Evolutionary conservation across 257 asterid genomes (phyloP).

Genomic region (Knoxia roxburghii): DNA sequence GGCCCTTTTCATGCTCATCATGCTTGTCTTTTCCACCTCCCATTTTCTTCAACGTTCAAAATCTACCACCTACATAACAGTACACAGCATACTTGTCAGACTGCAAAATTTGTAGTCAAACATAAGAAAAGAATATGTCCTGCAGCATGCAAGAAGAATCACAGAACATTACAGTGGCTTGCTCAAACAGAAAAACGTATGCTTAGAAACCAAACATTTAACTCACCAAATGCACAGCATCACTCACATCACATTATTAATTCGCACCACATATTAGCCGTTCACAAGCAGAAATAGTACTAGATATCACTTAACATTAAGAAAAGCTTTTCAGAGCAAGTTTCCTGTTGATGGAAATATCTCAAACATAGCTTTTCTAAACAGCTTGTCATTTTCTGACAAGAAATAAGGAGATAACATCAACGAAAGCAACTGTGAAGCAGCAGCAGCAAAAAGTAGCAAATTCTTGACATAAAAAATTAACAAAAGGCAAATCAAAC

Average conservation of each 20-base stretch:
- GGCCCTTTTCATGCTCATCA: constrained; percentile 44
- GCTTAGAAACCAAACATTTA: not conserved
- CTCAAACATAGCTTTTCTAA: not conserved
- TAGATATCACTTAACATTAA: not conserved
- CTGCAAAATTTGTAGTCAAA: not conserved
- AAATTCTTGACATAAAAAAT: not conserved
- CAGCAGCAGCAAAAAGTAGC: not conserved
- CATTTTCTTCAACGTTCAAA: constrained; percentile 26
- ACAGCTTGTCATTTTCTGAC: not conserved
- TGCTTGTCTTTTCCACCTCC: constrained; percentile 51
- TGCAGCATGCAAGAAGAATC: not conserved
- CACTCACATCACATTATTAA: too few species aligned
- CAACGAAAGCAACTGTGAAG: not conserved
- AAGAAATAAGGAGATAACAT: not conserved
- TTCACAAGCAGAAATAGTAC: not conserved
- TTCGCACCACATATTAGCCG: not conserved
- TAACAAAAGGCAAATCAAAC: not conserved
- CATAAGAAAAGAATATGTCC: not conserved
- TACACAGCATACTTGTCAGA: not conserved
- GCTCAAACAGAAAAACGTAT: not conserved
- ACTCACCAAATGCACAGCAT: not conserved
- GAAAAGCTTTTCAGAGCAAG: not conserved
- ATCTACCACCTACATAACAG: constrained; percentile 7
- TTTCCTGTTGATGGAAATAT: too few species aligned
- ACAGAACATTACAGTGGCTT: not conserved